Conservation (phyloP, 176 grass and related monocot species). For the Cocos nucifera region DNA sequence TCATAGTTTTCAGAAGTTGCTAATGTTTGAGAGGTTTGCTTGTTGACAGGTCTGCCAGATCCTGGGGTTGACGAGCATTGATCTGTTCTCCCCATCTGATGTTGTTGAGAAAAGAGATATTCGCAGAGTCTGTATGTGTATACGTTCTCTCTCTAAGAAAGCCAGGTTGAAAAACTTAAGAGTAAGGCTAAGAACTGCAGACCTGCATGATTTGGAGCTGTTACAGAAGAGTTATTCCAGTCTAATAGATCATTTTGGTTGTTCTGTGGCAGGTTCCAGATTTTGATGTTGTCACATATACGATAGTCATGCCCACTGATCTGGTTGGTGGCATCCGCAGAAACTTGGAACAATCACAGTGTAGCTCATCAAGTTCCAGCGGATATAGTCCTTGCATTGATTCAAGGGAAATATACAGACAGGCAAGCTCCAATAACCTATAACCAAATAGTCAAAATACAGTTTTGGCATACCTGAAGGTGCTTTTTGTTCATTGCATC, state of each 20-base stretch:
- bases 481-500: too few relatives aligned
- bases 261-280: slow-evolving; percentile 53
- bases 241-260: too few relatives aligned
- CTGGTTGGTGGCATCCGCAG: slow-evolving; percentile 70
- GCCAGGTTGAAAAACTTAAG: slow-evolving; percentile 32
- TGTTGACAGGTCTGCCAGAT: slow-evolving; percentile 76
- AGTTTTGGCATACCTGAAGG: too few relatives aligned
- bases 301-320: slow-evolving; percentile 87
- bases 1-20: neutral
- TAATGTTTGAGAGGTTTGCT: neutral
- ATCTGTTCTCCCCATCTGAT: slow-evolving; percentile 85
- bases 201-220: neutral
- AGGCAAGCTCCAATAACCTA: slow-evolving; percentile 28
- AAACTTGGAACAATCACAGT: slow-evolving; percentile 60
- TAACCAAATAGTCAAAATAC: too few relatives aligned
- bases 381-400: slow-evolving; percentile 29
- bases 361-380: slow-evolving; percentile 53
- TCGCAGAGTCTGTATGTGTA: slow-evolving; percentile 81
- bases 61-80: slow-evolving; percentile 67
- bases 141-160: slow-evolving; percentile 74
- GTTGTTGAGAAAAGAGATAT: slow-evolving; percentile 84
- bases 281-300: slow-evolving; percentile 82
- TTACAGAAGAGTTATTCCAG: too few relatives aligned
- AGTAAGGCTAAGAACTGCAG: slow-evolving; percentile 61
- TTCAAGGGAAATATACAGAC: slow-evolving; percentile 24